phyloP scores from a whole-genome alignment of 352 stramenopile genomes.

The Phytopythium oedochilum region DNA sequence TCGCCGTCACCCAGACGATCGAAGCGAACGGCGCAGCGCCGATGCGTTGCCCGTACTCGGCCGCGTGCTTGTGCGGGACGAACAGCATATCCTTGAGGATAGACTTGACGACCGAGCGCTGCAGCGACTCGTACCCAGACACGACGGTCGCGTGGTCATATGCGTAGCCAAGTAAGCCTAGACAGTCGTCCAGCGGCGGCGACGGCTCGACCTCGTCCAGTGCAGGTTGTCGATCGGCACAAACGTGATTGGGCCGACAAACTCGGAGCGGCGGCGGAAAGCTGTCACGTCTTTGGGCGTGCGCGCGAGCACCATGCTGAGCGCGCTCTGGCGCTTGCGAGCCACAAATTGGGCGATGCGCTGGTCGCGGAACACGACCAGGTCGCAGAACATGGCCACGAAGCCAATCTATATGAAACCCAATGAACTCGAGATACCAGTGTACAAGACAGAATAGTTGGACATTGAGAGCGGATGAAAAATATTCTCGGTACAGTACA shows the following conservation, averaged over 20 bases:
- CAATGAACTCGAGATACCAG: too few species aligned
- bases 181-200: constrained; percentile 15
- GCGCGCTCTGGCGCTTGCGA: constrained; percentile 43
- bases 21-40: constrained; percentile 35
- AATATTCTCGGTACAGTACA: too few species aligned
- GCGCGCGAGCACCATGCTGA: constrained; percentile 58
- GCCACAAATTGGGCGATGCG: constrained; percentile 53
- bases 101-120: constrained; percentile 63
- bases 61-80: constrained; percentile 40
- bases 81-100: constrained; percentile 79
- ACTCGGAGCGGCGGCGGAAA: constrained; percentile 47
- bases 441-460: too few species aligned
- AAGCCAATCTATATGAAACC: too few species aligned
- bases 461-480: too few species aligned
- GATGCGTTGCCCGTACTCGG: constrained; percentile 33
- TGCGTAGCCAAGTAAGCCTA: constrained; percentile 64
- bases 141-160: constrained; percentile 63
- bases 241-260: constrained; percentile 57
- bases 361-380: constrained; percentile 59
- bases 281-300: constrained; percentile 53
- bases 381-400: constrained; percentile 75
- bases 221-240: constrained; percentile 64
- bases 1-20: constrained; percentile 21
- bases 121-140: constrained; percentile 47
- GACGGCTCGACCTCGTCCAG: constrained; percentile 51